Percentiles rank a stretch among this genome's conserved stretches.
phyloP scores from a whole-genome alignment of 2,329 filamentous ascomycete species.

The Aureobasidium subglaciale region DNA sequence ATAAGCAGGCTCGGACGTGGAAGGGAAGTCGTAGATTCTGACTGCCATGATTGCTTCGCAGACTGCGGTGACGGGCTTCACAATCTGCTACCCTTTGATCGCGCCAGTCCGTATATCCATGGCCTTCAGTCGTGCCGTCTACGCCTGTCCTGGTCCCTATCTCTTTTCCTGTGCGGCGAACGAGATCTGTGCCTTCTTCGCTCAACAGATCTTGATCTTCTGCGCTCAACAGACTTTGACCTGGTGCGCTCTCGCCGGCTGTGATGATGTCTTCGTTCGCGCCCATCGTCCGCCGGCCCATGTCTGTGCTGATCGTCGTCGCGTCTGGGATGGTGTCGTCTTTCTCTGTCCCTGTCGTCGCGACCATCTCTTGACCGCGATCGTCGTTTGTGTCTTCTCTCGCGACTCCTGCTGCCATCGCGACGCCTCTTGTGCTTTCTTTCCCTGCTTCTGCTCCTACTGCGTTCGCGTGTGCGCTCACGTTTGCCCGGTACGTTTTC shows the following conservation, averaged over 20 bases:
- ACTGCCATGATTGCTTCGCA: too few relatives aligned
- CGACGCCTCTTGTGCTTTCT: constrained; percentile 14
- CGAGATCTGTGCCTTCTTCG: constrained; percentile 18
- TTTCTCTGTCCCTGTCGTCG: constrained; percentile 12
- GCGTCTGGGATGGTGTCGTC: constrained; percentile 21
- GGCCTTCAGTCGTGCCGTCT: neutral
- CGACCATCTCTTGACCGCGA: constrained; percentile 19
- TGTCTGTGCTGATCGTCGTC: constrained; percentile 13
- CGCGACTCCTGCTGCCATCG: constrained; percentile 13
- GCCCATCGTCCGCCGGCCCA: neutral
- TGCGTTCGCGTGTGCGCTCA: constrained; percentile 36
- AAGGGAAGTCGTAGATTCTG: too few relatives aligned
- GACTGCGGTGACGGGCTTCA: too few relatives aligned
- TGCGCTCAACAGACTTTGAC: constrained; percentile 14
- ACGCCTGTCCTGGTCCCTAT: constrained; percentile 6
- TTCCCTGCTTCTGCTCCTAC: constrained; percentile 16
- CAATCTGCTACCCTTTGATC: too few relatives aligned
- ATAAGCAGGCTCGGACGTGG: too few relatives aligned
- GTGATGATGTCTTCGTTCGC: constrained; percentile 11
- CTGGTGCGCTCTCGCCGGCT: constrained; percentile 12
- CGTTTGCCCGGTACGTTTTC: too few relatives aligned
- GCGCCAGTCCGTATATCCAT: too few relatives aligned
- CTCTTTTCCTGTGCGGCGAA: constrained; percentile 16
- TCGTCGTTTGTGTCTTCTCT: constrained; percentile 17
- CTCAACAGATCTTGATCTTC: constrained; percentile 15